These are phyloP conservation scores for Carex pumila DNA, from an alignment of 176 grass and related monocot species.

Conservation along the genomic window DNA sequence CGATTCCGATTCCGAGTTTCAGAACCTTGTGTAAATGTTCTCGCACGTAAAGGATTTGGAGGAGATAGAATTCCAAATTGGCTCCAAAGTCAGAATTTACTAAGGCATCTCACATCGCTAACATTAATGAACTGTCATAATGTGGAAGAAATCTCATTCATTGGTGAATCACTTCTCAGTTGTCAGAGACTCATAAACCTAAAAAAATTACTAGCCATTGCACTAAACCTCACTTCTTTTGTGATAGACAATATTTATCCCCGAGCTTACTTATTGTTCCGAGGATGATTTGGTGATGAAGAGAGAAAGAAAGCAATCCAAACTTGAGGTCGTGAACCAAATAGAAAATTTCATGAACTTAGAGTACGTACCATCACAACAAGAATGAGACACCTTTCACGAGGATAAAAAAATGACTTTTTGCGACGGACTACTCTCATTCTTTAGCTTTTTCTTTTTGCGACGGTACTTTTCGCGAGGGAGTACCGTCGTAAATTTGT, in stretches of 20 bases:
- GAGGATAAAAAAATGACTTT: too few relatives aligned
- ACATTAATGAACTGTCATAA: not conserved
- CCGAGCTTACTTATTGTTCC: not conserved
- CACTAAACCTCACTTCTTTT: not conserved
- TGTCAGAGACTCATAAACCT: not conserved
- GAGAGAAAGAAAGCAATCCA: not conserved
- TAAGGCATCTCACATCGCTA: not conserved
- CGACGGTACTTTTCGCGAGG: too few relatives aligned
- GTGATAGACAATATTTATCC: too few relatives aligned
- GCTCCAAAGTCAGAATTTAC: not conserved
- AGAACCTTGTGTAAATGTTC: not conserved
- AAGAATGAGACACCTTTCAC: too few relatives aligned
- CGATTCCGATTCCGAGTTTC: too few relatives aligned
- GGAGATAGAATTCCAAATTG: not conserved
- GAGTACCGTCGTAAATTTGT: too few relatives aligned
- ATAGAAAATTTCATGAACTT: too few relatives aligned
- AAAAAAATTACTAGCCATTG: not conserved
- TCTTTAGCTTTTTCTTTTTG: too few relatives aligned
- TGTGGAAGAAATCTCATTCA: not conserved
- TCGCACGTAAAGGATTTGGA: not conserved
- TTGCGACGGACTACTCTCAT: too few relatives aligned
- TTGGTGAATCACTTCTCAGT: not conserved
- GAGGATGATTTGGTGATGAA: not conserved
- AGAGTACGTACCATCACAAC: too few relatives aligned
- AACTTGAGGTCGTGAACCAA: not conserved